Evolutionary conservation across 2,329 filamentous ascomycete genomes (phyloP).

Genomic region (Trichoderma atrobrunneum): DNA sequence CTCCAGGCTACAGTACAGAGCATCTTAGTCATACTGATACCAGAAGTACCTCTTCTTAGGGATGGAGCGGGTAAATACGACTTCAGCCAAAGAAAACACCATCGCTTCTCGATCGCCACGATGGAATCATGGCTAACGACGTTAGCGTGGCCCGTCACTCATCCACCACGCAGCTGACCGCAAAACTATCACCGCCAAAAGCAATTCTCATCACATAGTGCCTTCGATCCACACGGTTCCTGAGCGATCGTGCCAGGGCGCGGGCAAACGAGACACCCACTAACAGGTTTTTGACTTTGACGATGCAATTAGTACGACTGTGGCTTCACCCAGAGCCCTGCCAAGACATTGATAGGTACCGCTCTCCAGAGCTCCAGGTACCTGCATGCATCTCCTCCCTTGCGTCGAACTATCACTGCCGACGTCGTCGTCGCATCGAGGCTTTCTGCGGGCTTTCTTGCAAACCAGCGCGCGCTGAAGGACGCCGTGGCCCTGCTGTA

Average conservation of each 20-base stretch:
- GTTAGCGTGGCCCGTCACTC: background rate
- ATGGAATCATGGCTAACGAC: conserved; percentile 1
- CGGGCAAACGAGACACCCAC: background rate
- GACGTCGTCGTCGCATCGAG: conserved; percentile 3
- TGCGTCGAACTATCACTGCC: background rate
- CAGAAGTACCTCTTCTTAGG: background rate
- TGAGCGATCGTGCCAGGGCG: conserved; percentile 17
- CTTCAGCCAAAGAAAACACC: background rate
- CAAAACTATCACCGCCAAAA: background rate
- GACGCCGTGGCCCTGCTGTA: background rate
- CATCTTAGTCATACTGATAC: background rate
- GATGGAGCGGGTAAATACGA: background rate
- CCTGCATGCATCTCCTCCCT: background rate
- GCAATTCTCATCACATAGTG: conserved; percentile 16
- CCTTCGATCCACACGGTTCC: conserved; percentile 14
- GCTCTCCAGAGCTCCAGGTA: background rate
- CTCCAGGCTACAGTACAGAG: background rate
- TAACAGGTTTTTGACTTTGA: conserved; percentile 9
- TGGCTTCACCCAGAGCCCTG: background rate
- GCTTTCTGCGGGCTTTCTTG: background rate
- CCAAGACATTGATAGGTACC: background rate
- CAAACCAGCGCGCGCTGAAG: background rate
- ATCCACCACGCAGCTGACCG: conserved; percentile 6
- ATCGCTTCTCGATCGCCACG: background rate
- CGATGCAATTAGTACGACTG: background rate